These are phyloP conservation scores for Fusarium agapanthi DNA, from an alignment of 2,329 filamentous ascomycete species.

Conservation along the genomic window DNA sequence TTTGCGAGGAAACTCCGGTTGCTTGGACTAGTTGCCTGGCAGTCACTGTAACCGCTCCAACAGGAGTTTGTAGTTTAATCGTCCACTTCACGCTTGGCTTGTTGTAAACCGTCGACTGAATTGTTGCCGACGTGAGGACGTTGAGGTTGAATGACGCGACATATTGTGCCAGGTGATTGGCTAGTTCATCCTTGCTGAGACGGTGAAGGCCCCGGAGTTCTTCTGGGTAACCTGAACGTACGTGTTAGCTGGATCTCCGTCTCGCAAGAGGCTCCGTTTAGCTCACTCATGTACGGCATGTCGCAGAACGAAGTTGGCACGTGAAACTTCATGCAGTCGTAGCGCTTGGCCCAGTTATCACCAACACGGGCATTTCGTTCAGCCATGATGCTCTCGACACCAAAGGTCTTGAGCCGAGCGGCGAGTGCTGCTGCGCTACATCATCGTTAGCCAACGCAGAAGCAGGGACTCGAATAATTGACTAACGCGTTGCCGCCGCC, in stretches of 20 bases:
- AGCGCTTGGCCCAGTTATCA: constrained; percentile 27
- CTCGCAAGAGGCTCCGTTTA: rapidly evolving
- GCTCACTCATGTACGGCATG: constrained; percentile 21
- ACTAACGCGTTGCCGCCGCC: constrained; percentile 26
- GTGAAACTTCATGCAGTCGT: constrained; percentile 28
- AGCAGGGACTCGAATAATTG: rapidly evolving
- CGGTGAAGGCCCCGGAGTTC: constrained; percentile 8
- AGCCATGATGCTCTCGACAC: constrained; percentile 19
- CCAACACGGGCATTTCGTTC: constrained; percentile 14
- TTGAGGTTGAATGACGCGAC: constrained; percentile 18
- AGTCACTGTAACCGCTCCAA: background rate
- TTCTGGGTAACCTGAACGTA: constrained; percentile 5
- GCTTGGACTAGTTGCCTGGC: constrained; percentile 25
- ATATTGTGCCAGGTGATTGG: constrained; percentile 9
- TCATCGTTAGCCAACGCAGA: rapidly evolving
- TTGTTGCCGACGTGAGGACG: constrained; percentile 4
- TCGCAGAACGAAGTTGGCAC: constrained; percentile 27
- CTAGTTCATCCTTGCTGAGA: constrained; percentile 23
- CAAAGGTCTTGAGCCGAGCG: constrained; percentile 20
- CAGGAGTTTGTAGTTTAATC: background rate
- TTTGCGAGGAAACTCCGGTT: constrained; percentile 23
- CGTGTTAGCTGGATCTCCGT: background rate
- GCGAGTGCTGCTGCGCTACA: constrained; percentile 6
- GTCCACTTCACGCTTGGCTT: background rate
- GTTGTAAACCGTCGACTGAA: constrained; percentile 10